Evolutionary conservation across 2,329 filamentous ascomycete genomes (phyloP).

Genomic region (Penicillium sp.): DNA sequence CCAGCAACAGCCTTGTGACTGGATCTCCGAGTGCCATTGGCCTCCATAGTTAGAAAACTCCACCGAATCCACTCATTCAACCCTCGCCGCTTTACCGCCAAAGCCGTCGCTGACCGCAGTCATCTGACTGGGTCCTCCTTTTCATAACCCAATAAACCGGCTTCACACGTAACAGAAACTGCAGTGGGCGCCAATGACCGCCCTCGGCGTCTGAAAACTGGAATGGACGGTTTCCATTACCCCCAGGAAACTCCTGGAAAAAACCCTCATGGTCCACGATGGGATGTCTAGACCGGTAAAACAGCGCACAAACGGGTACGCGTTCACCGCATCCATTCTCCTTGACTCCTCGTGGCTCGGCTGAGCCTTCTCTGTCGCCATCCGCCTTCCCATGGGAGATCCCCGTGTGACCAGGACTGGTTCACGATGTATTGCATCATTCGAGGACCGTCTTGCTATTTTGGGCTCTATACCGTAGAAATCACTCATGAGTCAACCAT

Average conservation of each 20-base stretch:
- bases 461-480: not conserved
- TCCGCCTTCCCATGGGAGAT: not conserved
- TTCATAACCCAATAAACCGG: slow-evolving; percentile 14
- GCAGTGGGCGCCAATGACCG: slow-evolving; percentile 27
- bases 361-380: slow-evolving; percentile 5
- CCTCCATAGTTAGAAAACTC: not conserved
- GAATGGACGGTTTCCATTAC: slow-evolving; percentile 27
- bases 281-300: slow-evolving; percentile 9
- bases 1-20: slow-evolving; percentile 7
- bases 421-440: slow-evolving; percentile 8
- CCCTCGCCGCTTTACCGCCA: slow-evolving; percentile 18
- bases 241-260: slow-evolving; percentile 24
- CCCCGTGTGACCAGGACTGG: slow-evolving; percentile 8
- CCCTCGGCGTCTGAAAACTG: slow-evolving; percentile 10
- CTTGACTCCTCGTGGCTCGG: slow-evolving; percentile 11
- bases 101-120: slow-evolving; percentile 5
- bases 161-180: slow-evolving; percentile 41
- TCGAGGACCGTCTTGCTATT: not conserved
- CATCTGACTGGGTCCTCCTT: slow-evolving; percentile 5
- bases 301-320: slow-evolving; percentile 1
- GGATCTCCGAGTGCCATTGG: not conserved
- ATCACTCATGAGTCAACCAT: slow-evolving; percentile 5
- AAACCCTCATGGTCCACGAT: slow-evolving; percentile 12
- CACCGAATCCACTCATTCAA: not conserved
- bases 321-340: slow-evolving; percentile 10